Conservation (phyloP, 78 protist species). For the Creolimax fragrantissima region DNA sequence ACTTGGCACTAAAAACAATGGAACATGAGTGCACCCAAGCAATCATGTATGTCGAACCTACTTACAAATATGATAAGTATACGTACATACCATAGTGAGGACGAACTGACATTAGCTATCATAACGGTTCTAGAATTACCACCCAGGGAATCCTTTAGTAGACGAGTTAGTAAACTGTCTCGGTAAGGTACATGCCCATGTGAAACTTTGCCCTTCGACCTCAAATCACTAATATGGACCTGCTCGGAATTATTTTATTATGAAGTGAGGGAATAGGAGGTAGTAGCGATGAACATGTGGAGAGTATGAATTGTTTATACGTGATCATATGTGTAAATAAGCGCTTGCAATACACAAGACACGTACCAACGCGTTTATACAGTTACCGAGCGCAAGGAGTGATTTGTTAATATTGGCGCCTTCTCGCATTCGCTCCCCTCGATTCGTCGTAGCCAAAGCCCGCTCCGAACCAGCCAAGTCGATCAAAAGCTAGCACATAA, state of each 20-base stretch:
- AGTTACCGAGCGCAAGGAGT: constrained; percentile 78
- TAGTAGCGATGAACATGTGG: not conserved
- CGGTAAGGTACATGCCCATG: constrained; percentile 81
- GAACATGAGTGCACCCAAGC: too few species aligned
- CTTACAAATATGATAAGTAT: too few species aligned
- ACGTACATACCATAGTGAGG: not conserved
- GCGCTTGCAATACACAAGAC: not conserved
- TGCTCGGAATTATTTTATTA: not conserved
- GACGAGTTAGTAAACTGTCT: constrained; percentile 90
- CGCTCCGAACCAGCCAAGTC: constrained; percentile 92
- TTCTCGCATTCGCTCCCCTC: constrained; percentile 49
- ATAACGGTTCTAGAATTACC: constrained; percentile 89
- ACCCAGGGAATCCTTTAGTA: constrained; percentile 91
- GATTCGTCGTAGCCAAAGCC: constrained; percentile 42
- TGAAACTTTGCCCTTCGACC: not conserved
- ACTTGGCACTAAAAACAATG: too few species aligned
- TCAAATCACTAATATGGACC: not conserved
- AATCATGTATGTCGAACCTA: too few species aligned
- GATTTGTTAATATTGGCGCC: constrained; percentile 81
- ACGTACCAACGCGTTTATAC: constrained; percentile 62
- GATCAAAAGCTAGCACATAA: constrained; percentile 40
- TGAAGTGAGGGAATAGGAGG: not conserved
- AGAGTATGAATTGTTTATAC: not conserved
- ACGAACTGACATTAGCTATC: constrained; percentile 72
- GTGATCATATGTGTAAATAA: not conserved